Evolutionary conservation across 805 yeast genomes (phyloP).

Genomic region (Isabelozyma heimii): DNA sequence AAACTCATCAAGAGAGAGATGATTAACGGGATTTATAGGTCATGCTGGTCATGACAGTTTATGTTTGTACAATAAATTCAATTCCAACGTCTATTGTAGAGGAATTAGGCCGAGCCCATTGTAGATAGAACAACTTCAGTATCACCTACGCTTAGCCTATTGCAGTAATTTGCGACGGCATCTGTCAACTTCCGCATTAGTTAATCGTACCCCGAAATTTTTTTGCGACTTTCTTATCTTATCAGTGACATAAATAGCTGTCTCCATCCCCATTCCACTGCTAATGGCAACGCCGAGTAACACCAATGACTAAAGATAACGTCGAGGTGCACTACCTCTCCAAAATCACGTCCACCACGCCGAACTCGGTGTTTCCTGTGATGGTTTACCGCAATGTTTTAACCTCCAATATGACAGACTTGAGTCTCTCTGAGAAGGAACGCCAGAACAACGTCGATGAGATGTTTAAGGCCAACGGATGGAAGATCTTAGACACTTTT

Average conservation of each 20-base stretch:
- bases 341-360: slow-evolving; percentile 2
- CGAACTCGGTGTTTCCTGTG: slow-evolving; percentile 4
- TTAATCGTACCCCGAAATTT: neutral
- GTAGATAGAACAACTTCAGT: no score
- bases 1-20: no score
- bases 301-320: neutral
- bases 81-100: no score
- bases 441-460: neutral
- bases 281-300: no score
- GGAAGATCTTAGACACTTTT: slow-evolving; percentile 1
- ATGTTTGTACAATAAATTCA: no score
- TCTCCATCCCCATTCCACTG: no score
- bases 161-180: neutral
- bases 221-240: neutral
- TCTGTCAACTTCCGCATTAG: neutral
- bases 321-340: neutral
- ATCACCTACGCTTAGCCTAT: no score
- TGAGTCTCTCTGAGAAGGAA: neutral
- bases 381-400: slow-evolving; percentile 5
- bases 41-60: no score
- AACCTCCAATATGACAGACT: neutral
- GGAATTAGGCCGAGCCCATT: no score
- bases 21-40: no score
- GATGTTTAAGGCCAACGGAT: slow-evolving; percentile 1
- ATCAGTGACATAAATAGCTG: neutral